A percentile compares a stretch with the other conserved stretches of the same genome.
Conservation (phyloP, 345 rosid species). For the Lumnitzera racemosa region DNA sequence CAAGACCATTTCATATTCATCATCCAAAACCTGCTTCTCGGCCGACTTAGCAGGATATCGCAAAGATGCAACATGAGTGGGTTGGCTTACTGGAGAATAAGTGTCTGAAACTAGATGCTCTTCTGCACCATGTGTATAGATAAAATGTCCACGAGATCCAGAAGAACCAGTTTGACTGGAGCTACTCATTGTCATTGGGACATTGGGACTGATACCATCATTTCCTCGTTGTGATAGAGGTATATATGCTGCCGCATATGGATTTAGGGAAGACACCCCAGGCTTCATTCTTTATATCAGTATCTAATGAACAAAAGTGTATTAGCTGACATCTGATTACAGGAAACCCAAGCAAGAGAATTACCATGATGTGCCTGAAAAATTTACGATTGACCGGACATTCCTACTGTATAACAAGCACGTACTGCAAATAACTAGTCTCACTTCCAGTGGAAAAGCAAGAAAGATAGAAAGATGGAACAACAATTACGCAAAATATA, state of each 20-base stretch:
- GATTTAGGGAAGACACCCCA: constrained; percentile 62
- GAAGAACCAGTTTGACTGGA: constrained; percentile 23
- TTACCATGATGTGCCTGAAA: no score
- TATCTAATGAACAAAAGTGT: not conserved
- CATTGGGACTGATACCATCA: constrained; percentile 13
- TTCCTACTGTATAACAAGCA: no score
- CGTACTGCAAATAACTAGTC: no score
- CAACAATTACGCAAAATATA: no score
- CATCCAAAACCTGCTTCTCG: constrained; percentile 44
- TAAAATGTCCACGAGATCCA: constrained; percentile 18
- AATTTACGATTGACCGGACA: no score
- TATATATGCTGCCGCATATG: constrained; percentile 61
- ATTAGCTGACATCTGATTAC: no score
- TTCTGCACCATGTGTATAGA: constrained; percentile 22
- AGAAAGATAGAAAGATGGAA: no score
- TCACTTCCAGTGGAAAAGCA: no score
- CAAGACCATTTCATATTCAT: constrained; percentile 61
- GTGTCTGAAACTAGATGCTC: constrained; percentile 21
- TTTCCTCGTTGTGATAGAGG: constrained; percentile 62
- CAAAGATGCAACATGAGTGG: constrained; percentile 29
- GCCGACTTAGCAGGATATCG: constrained; percentile 17
- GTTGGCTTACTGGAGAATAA: constrained; percentile 18
- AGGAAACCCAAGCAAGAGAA: no score
- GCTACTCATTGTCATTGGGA: constrained; percentile 8
- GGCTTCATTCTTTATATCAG: constrained; percentile 41